phyloP scores from a whole-genome alignment of 2,329 filamentous ascomycete genomes.

The Sporothrix phasma region DNA sequence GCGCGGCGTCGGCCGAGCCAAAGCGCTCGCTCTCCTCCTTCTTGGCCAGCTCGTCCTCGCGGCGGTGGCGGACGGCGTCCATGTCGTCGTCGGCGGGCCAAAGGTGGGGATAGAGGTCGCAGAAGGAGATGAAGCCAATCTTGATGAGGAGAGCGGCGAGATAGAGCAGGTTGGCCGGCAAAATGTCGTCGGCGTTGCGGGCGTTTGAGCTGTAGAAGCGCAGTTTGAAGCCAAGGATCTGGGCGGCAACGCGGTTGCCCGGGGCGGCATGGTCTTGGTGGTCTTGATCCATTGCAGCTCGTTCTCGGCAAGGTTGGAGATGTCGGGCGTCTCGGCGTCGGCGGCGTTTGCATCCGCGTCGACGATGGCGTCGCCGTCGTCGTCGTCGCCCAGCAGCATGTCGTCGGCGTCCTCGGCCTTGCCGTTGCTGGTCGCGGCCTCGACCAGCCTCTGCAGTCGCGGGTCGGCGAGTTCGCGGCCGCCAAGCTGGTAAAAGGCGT shows the following conservation, averaged over 20 bases:
- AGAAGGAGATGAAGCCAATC: constrained; percentile 88
- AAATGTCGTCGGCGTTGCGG: constrained; percentile 58
- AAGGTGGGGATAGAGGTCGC: constrained; percentile 84
- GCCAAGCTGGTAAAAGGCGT: constrained; percentile 84
- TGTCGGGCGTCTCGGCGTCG: constrained; percentile 27
- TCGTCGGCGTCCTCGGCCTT: constrained; percentile 16
- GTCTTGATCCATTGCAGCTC: constrained; percentile 66
- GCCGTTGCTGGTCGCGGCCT: constrained; percentile 25
- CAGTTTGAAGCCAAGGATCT: constrained; percentile 92
- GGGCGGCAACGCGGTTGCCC: constrained; percentile 85
- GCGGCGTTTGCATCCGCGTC: constrained; percentile 29
- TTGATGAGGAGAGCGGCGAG: constrained; percentile 89
- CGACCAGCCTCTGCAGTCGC: constrained; percentile 39
- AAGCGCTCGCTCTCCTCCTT: constrained; percentile 61
- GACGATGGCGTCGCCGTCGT: constrained; percentile 39
- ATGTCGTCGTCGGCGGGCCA: constrained; percentile 79
- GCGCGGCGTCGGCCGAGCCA: constrained; percentile 67
- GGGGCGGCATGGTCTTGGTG: constrained; percentile 74
- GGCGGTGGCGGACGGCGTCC: constrained; percentile 59
- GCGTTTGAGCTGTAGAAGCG: constrained; percentile 83
- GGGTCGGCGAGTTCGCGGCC: constrained; percentile 55
- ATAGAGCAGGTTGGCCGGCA: constrained; percentile 89
- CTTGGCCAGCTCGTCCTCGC: constrained; percentile 66
- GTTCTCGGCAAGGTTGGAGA: constrained; percentile 30
- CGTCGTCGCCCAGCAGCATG: constrained; percentile 20